Base-by-base conservation (phyloP, 495 filamentous ascomycete genomes). In the Talaromyces proteolyticus region DNA sequence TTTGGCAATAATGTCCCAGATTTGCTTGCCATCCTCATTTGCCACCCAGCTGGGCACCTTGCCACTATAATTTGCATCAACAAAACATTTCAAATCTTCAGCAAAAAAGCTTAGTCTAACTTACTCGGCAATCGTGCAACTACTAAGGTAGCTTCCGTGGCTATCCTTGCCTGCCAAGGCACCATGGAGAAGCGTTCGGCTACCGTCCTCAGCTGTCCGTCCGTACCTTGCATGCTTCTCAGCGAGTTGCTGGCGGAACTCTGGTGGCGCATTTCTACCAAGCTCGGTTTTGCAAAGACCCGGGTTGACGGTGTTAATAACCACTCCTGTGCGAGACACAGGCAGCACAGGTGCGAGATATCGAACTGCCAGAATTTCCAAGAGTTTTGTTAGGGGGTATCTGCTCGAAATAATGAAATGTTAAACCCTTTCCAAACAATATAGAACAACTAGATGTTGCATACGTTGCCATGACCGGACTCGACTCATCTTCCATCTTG, bases 201-300 rank as follows among this genome's bases (percentile, higher is more conserved):
- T 64, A 10, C 63, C 63, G 4, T 46, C 51, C 45, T 66, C 63
- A 3, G 63, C 57, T 3, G 57, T 59, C 24, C 63, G 59, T 24
- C 52, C 60, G 22, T 50, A 49, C 26, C 42, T 49, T 17, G 49
- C 36, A 40, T 53, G 47, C 54, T 51, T 50, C 16, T 24, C 34
- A 6, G 34, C 34, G 10, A 49, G 11, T n/a, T 25, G 34, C 18
- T 49, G 16, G 10, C 19, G 18, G 26, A 49, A 55, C 34, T 60
- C 58, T 18, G 45, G 56, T 38, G 44, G 57, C 36, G 55, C 56
- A 20, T 68, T 40, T 39, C 70, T 57, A 14, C 53, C 57, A 0
- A 73, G 62, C 6, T 66, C 62, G 0, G 66, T 64, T 38, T 53
- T 61, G 23, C 72, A 75, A 41, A 76, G 51, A 24, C 76, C 76